phyloP scores from a whole-genome alignment of 2,329 filamentous ascomycete genomes.

The Fusarium graminum region DNA sequence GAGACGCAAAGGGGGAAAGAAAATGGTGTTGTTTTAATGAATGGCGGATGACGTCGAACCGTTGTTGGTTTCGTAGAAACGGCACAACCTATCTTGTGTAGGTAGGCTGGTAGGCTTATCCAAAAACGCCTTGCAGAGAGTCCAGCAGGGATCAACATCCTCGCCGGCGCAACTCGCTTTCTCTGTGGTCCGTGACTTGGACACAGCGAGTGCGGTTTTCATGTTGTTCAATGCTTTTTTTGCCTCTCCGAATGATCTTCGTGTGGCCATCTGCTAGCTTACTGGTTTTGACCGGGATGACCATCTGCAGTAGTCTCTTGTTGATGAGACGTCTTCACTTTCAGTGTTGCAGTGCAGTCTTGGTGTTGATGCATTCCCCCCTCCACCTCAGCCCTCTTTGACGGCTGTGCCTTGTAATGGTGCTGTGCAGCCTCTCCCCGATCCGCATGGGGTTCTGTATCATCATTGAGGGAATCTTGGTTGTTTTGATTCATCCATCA shows the following conservation, averaged over 20 bases:
- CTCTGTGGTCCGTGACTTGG: constrained; percentile 37
- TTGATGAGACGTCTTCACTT: constrained; percentile 17
- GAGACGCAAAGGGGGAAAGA: constrained; percentile 27
- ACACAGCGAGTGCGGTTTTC: constrained; percentile 16
- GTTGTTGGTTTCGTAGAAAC: constrained; percentile 32
- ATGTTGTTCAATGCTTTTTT: constrained; percentile 9
- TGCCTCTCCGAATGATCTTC: constrained; percentile 29
- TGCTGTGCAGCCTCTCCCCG: constrained; percentile 42
- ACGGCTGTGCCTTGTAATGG: constrained; percentile 47
- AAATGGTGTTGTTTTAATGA: constrained; percentile 33
- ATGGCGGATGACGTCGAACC: constrained; percentile 37
- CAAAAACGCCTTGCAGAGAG: constrained; percentile 50
- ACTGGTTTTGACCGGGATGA: constrained; percentile 22
- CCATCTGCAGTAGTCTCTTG: constrained; percentile 19
- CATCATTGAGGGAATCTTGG: not conserved
- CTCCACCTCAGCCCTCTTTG: constrained; percentile 50
- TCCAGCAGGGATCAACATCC: constrained; percentile 45
- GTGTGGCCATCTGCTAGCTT: constrained; percentile 26
- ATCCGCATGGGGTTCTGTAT: not conserved
- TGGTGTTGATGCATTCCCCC: constrained; percentile 39
- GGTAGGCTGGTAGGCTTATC: too few relatives aligned
- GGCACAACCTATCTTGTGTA: constrained; percentile 43
- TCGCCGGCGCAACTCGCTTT: constrained; percentile 10
- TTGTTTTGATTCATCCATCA: constrained; percentile 4
- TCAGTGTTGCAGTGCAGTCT: constrained; percentile 18